Evolutionary conservation across 441 rosid genomes (phyloP), one percentile per base, ranked within the genome.

Genomic region (Adansonia rubrostipa): DNA sequence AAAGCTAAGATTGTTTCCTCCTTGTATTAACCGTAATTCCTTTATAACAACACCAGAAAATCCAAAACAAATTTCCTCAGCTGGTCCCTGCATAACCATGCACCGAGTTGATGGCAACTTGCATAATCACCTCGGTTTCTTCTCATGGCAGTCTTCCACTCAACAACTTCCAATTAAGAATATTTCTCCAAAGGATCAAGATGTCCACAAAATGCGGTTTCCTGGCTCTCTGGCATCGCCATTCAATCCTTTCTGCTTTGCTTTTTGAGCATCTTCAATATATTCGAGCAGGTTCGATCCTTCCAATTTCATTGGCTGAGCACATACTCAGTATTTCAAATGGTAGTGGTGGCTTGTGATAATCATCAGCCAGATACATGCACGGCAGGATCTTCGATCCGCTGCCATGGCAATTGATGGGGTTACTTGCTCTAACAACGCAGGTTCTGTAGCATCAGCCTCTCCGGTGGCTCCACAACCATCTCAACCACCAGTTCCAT

Each of bases 201-300:
- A 84, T 58, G 33, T 9, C 63, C 63, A 9, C 13, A 20, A 20
- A 58, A 58, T 20, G 68, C 86, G 1, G 81, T 92, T 56, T 24
- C 87, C 1, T 84, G 81, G 33, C 33, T 9, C 91, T 94, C 82
- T 80, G 91, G 82, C 86, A 91, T 70, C 93, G 88, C 48, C 97
- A 94, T 81, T 88, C 97, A 0, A 85, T 94, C 73, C 93, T 94
- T 3, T 88, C 93, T 1, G 91, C 94, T 28, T 28, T 28, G 33
- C 33, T 28, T 28, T 28, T 28, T 28, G 2, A 1, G 33, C 3
- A 28, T 28, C 33, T 28, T 28, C 33, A 28, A 28, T 28, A 28
- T 28, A 28, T 28, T 28, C 33, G 2, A 28, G 2, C 33, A 28
- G 3, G 33, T 28, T 2, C 33, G 33, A 28, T 28, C 2, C 33